Conservation (phyloP, 148 eudicot species). For the Camellia lanceoleosa region DNA sequence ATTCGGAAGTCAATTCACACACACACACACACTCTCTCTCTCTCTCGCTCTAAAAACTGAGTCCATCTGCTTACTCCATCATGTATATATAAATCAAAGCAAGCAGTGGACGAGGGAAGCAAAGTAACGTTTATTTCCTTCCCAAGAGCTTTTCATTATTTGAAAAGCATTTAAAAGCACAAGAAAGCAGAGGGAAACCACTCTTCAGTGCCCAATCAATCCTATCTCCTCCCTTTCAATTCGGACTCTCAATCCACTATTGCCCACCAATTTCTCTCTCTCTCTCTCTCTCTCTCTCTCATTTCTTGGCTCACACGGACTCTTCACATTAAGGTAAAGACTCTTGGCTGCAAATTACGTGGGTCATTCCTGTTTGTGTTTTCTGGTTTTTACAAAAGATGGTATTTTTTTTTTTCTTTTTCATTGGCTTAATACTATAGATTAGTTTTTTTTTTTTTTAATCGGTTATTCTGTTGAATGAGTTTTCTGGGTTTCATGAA, state of each 20-base stretch:
- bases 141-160: too few relatives aligned
- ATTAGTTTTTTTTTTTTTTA: neutral
- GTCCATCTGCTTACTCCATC: too few relatives aligned
- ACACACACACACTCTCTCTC: too few relatives aligned
- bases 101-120: too few relatives aligned
- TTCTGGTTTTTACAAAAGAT: neutral
- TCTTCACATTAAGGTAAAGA: constrained; percentile 12
- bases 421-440: neutral
- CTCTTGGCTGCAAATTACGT: neutral
- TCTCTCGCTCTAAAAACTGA: too few relatives aligned
- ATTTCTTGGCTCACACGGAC: neutral
- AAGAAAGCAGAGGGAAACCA: neutral
- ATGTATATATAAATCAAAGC: too few relatives aligned
- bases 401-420: neutral
- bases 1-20: too few relatives aligned
- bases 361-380: neutral
- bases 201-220: neutral
- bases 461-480: neutral
- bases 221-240: neutral
- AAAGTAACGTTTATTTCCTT: too few relatives aligned
- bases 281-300: neutral
- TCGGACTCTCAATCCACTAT: constrained; percentile 1
- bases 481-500: neutral
- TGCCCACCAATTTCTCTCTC: constrained; percentile 4
- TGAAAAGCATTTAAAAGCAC: neutral